A percentile compares a stretch with the other conserved stretches of the same genome.
Conservation (phyloP, 164 flowering plant genomes). For the Vitis labrusca region DNA sequence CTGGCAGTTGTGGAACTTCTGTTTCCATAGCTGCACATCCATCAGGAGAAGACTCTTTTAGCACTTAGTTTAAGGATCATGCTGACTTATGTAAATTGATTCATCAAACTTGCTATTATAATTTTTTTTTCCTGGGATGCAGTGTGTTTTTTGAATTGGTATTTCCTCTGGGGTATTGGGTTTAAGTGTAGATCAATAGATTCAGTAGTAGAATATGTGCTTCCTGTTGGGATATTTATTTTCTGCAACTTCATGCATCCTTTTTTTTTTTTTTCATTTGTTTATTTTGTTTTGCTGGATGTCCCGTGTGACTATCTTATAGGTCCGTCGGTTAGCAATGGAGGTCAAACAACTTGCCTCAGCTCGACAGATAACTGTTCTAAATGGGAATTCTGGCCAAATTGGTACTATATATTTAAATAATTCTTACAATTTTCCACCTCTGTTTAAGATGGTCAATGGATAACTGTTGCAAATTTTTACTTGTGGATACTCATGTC, state of each 20-base stretch:
- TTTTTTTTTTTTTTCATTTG: not conserved
- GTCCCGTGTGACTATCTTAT: slow-evolving; percentile 5
- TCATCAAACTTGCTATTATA: no score
- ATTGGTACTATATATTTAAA: slow-evolving; percentile 31
- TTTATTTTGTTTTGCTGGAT: not conserved
- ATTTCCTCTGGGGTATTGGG: no score
- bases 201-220: no score
- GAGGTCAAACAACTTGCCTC: slow-evolving; percentile 71
- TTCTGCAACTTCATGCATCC: no score
- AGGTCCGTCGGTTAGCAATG: slow-evolving; percentile 75
- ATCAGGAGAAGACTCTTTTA: slow-evolving; percentile 64
- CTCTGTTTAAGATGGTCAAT: not conserved
- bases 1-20: slow-evolving; percentile 26
- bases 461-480: no score
- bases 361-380: slow-evolving; percentile 60
- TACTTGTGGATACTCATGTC: not conserved
- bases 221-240: no score
- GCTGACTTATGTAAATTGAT: no score
- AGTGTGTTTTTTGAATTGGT: no score
- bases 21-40: slow-evolving; percentile 53
- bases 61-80: no score
- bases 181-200: no score
- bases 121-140: no score
- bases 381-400: slow-evolving; percentile 62
- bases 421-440: not conserved